Evolutionary conservation across 2,329 filamentous ascomycete genomes (phyloP).

Genomic region (Aspergillus sp.): DNA sequence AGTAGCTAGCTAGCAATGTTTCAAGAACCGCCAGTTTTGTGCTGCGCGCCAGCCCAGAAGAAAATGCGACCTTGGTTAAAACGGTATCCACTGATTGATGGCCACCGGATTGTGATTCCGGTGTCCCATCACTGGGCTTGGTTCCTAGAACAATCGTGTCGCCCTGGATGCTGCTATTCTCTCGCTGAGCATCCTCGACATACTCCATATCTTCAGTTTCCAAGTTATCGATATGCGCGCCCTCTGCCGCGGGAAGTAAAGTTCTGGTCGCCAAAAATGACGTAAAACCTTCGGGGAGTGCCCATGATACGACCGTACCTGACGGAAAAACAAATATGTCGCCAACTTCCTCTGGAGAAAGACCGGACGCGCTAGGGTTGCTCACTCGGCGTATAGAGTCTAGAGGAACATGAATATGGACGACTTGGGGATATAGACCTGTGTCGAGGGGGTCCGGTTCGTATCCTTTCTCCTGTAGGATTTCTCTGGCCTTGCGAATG

Average conservation of each 20-base stretch:
- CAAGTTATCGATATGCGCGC: slow-evolving; percentile 67
- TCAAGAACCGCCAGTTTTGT: slow-evolving; percentile 94
- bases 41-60: slow-evolving; percentile 84
- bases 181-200: slow-evolving; percentile 68
- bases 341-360: slow-evolving; percentile 56
- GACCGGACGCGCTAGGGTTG: slow-evolving; percentile 39
- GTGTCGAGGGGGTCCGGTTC: slow-evolving; percentile 63
- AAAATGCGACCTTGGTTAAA: slow-evolving; percentile 93
- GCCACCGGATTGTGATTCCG: slow-evolving; percentile 22
- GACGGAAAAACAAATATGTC: slow-evolving; percentile 97
- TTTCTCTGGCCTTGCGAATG: slow-evolving; percentile 56
- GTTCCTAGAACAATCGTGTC: slow-evolving; percentile 90
- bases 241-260: slow-evolving; percentile 73
- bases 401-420: slow-evolving; percentile 57
- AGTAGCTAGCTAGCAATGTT: slow-evolving; percentile 76
- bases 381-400: slow-evolving; percentile 46
- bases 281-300: slow-evolving; percentile 73
- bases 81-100: slow-evolving; percentile 58
- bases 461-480: slow-evolving; percentile 60
- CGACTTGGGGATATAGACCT: slow-evolving; percentile 63
- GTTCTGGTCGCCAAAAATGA: slow-evolving; percentile 68
- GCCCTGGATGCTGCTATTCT: slow-evolving; percentile 76
- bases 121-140: slow-evolving; percentile 43
- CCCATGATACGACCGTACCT: slow-evolving; percentile 91
- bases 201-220: slow-evolving; percentile 93